Percentiles rank a stretch among this genome's conserved stretches.
phyloP scores from a whole-genome alignment of 2,329 filamentous ascomycete genomes.

The Xylaria sp. region DNA sequence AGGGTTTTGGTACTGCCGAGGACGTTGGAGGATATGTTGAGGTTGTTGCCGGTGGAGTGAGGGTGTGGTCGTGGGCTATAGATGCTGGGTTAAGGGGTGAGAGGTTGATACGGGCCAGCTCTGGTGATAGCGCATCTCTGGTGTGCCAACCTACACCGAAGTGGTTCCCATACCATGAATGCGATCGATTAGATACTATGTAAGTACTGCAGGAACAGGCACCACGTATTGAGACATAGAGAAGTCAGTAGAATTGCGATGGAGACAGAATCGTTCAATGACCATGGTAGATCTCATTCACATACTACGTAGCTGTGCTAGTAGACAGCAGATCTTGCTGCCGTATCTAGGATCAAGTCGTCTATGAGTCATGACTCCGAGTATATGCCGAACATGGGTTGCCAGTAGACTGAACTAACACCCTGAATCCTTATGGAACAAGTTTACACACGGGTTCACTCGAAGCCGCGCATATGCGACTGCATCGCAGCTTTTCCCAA shows the following conservation, averaged over 20 bases:
- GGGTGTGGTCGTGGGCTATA: not conserved
- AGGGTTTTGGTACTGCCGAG: slow-evolving; percentile 10
- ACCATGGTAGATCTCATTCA: not conserved
- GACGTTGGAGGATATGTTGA: slow-evolving; percentile 7
- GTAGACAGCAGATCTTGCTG: not conserved
- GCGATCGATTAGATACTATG: not conserved
- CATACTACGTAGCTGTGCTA: too few species aligned
- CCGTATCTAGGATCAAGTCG: not conserved
- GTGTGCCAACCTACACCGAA: too few species aligned
- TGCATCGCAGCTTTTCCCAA: not conserved
- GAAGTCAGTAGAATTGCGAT: not conserved
- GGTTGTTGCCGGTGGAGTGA: slow-evolving; percentile 5
- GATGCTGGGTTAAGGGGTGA: not conserved
- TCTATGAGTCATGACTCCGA: not conserved
- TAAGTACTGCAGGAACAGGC: not conserved
- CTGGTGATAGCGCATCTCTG: not conserved
- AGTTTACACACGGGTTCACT: not conserved
- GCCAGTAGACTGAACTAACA: not conserved
- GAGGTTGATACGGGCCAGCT: too few species aligned
- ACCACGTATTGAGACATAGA: not conserved
- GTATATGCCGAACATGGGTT: not conserved
- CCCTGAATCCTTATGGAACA: not conserved
- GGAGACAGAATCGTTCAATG: not conserved
- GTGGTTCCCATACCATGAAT: not conserved
- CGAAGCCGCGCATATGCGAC: not conserved